Evolutionary conservation across 352 stramenopile species (phyloP).

Genomic region (Phytophthora multivora): DNA sequence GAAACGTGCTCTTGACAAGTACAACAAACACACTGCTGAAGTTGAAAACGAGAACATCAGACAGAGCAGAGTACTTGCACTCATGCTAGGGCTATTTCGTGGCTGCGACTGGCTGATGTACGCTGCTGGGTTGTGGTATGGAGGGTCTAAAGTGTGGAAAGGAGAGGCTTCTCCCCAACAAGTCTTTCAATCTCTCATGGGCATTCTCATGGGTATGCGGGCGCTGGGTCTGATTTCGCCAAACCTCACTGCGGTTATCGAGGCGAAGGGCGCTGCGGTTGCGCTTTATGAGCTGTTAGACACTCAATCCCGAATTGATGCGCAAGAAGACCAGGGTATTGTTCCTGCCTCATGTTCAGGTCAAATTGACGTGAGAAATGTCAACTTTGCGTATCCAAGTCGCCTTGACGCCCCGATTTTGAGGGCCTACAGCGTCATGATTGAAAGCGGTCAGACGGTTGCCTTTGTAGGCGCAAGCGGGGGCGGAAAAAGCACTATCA

Average conservation of each 20-base stretch:
- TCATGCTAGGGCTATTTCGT: constrained; percentile 26
- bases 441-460: not conserved
- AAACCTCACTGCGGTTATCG: constrained; percentile 31
- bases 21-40: constrained; percentile 15
- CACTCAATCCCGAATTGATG: constrained; percentile 41
- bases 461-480: constrained; percentile 6
- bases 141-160: constrained; percentile 35
- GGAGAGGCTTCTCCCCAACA: constrained; percentile 14
- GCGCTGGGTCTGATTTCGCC: constrained; percentile 36
- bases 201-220: constrained; percentile 34
- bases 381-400: constrained; percentile 61
- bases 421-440: constrained; percentile 4
- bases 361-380: constrained; percentile 49
- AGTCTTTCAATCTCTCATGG: constrained; percentile 41
- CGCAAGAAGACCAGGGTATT: constrained; percentile 28
- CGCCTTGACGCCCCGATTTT: constrained; percentile 4
- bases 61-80: constrained; percentile 9
- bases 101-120: constrained; percentile 40
- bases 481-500: constrained; percentile 12
- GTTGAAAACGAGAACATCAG: constrained; percentile 26
- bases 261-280: constrained; percentile 23
- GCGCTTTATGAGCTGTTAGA: constrained; percentile 46
- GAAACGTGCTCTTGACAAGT: constrained; percentile 26
- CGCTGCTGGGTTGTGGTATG: constrained; percentile 40
- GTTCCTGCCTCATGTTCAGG: constrained; percentile 32